Base-by-base conservation (phyloP, 2,329 filamentous ascomycete genomes). In the Paecilomyces niveus region DNA sequence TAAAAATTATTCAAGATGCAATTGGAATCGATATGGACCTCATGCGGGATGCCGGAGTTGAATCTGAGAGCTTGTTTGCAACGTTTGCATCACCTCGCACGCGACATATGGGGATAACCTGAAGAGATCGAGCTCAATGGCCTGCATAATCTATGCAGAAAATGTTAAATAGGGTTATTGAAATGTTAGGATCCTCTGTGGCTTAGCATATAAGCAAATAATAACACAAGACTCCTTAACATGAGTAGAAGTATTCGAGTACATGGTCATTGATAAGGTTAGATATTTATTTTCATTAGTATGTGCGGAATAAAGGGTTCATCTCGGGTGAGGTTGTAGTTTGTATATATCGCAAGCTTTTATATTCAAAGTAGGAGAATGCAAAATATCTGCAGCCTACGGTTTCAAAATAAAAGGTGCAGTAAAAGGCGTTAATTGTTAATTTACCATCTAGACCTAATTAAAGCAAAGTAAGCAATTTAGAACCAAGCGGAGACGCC, bases 61-160 rank as follows among this genome's bases (percentile, higher is more conserved):
- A 58, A 54, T 33, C 31, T 54, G 31, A 54, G 18, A 55, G 54
- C 56, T 57, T 60, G 62, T 64, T 64, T 64, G 62, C 61, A 61
- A 21, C 49, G 62, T 64, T 64, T 63, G 62, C 62, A 45, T 45
- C 39, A 39, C n/a, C n/a, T 39, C 35, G 26, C 10, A n/a, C 5
- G 33, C 33, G 33, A 39, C 33, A 18, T 45, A 7, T 13, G 39
- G 39, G 15, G 5, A 45, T 45, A 39, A 15, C 5, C 9, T 18
- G 39, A 21, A 7, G 26, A 29, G 7, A 29, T 1, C 5, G 26
- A 29, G 2, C 26, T 45, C n/a, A 45, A 21, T 45, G 9, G n/a
- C 8, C 35, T 5, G n/a, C 8, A 18, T 3, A n/a, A 7, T 18
- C 15, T 45, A 18, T 18, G 18, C 6, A n/a, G 15, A 2, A 8